Percentiles rank a stretch among this genome's conserved stretches.
Evolutionary conservation across 176 grass and related monocot species (phyloP).

Genomic region (Panicum miliaceum): DNA sequence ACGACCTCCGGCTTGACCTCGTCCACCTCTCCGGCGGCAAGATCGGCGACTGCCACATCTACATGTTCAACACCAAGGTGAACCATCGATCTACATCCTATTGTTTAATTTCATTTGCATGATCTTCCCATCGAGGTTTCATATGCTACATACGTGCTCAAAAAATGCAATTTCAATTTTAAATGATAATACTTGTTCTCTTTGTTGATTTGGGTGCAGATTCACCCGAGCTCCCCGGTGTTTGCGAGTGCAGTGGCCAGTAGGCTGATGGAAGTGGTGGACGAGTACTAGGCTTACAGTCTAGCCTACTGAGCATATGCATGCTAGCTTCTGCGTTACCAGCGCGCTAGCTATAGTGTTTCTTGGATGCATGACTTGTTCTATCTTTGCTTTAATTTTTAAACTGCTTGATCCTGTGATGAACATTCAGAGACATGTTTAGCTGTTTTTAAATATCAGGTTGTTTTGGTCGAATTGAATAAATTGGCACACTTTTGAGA

Average conservation of each 20-base stretch:
- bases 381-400: constrained; percentile 13
- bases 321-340: neutral
- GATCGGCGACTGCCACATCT: constrained; percentile 88
- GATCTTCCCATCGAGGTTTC: neutral
- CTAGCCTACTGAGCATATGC: neutral
- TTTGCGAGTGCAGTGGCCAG: constrained; percentile 72
- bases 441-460: neutral
- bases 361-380: neutral
- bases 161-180: neutral
- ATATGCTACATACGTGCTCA: neutral
- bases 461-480: constrained; percentile 38
- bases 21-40: constrained; percentile 86
- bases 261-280: constrained; percentile 71
- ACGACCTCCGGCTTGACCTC: constrained; percentile 77
- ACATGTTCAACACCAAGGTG: constrained; percentile 98
- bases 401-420: neutral
- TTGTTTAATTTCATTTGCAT: neutral
- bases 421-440: neutral
- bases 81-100: neutral
- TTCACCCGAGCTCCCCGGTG: constrained; percentile 65
- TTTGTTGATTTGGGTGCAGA: constrained; percentile 47
- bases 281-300: constrained; percentile 42
- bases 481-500: constrained; percentile 30
- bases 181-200: neutral
- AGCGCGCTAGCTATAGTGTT: neutral